Percentiles rank a stretch among this genome's conserved stretches.
Evolutionary conservation across 352 stramenopile genomes (phyloP).

Genomic region (Phytophthora pini): DNA sequence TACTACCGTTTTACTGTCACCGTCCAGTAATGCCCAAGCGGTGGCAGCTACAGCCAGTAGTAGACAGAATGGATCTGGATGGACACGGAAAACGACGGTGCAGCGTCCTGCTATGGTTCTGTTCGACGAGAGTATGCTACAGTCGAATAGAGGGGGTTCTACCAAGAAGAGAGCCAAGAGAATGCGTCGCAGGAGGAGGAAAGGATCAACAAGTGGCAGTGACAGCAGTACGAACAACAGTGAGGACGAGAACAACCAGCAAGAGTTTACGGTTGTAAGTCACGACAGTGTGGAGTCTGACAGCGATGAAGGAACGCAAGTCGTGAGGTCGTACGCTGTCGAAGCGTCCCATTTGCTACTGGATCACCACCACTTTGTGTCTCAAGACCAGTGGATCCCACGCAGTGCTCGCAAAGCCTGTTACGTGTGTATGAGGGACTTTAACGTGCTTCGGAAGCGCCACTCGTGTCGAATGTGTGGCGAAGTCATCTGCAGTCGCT

Average conservation of each 20-base stretch:
- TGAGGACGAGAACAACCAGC: slow-evolving; percentile 23
- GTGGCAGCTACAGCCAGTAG: slow-evolving; percentile 10
- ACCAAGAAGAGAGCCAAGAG: slow-evolving; percentile 34
- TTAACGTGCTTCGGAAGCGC: slow-evolving; percentile 71
- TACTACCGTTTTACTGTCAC: slow-evolving; percentile 32
- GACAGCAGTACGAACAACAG: slow-evolving; percentile 33
- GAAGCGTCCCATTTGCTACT: slow-evolving; percentile 44
- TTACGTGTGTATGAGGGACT: slow-evolving; percentile 75
- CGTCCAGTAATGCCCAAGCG: slow-evolving; percentile 29
- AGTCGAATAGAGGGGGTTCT: slow-evolving; percentile 1
- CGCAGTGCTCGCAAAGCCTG: slow-evolving; percentile 55
- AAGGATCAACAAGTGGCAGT: slow-evolving; percentile 12
- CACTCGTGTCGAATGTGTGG: slow-evolving; percentile 87
- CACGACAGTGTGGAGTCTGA: slow-evolving; percentile 14
- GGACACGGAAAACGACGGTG: not conserved
- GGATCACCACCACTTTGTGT: slow-evolving; percentile 71
- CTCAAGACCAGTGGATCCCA: slow-evolving; percentile 59
- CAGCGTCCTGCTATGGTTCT: slow-evolving; percentile 36
- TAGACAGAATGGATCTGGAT: slow-evolving; percentile 15
- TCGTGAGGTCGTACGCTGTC: slow-evolving; percentile 5
- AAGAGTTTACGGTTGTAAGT: slow-evolving; percentile 7
- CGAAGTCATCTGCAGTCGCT: slow-evolving; percentile 79
- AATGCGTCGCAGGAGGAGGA: slow-evolving; percentile 19
- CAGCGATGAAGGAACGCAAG: slow-evolving; percentile 16
- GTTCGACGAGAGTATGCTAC: slow-evolving; percentile 35